Evolutionary conservation across 352 stramenopile species (phyloP), one percentile per base, ranked within the genome.

Genomic region (Globisporangium perplexum): DNA sequence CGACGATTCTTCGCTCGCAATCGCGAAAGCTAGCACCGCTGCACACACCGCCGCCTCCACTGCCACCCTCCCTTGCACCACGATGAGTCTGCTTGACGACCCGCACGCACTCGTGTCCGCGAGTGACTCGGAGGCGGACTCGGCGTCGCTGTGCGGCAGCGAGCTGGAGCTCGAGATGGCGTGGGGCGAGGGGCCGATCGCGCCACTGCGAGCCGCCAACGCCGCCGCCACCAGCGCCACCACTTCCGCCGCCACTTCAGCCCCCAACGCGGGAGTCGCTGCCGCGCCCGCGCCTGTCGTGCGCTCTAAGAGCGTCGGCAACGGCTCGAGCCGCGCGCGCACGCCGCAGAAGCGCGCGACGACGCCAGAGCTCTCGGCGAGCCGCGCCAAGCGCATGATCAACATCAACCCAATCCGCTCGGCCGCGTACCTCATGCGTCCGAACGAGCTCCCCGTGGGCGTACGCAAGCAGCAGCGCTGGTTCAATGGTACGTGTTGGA

Each of bases 401-500:
- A 89, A 91, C 48, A 87, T 91, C 57, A 77, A 90, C 58, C 78
- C 78, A 7, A 80, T 88, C 39, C 74, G 78, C 3, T 88, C 78
- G 8, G 72, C 75, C 1, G 62, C 68, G 28, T 90, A 90, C 47
- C 50, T 92, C 46, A 65, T 63, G 3, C 82, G 84, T 47, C 78
- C 77, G 14, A 88, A 90, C 39, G 74, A 90, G 46, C 64, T 90
- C 38, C 82, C 82, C 0, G 42, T 88, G 18, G 77, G 82, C 30
- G 55, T 69, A 30, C 78, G 82, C 31, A 88, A 90, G 59, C 82
- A 92, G 62, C 78, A 90, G 62, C 78, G 82, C n/a, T 92, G 82
- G 82, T 84, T 88, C 50, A 92, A 92, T 38, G 82, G 82, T 90
- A 38, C 47, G 66, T 55, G n/a, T 11, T 17, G 35, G 36, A 30